Percentiles rank a stretch among this genome's conserved stretches.
phyloP scores from a whole-genome alignment of 129 eudicot genomes.

The Gnaphalium uliginosum region DNA sequence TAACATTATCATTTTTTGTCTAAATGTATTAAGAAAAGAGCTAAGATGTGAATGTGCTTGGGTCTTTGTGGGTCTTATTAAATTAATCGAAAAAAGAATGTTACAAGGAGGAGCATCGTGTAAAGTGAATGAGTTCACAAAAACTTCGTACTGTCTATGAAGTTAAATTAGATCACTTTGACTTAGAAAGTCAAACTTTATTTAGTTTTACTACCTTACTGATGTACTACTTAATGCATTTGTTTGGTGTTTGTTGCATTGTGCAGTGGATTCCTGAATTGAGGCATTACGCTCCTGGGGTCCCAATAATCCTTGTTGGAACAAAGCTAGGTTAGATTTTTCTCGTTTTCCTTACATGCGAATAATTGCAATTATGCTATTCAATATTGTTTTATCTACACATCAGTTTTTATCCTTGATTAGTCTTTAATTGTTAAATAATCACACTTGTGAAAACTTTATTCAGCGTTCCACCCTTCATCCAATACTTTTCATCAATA shows the following conservation, averaged over 20 bases:
- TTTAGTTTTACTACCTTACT: too few species aligned
- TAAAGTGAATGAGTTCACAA: neutral
- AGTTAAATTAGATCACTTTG: neutral
- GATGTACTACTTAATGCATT: neutral
- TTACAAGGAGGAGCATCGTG: neutral
- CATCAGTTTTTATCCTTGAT: neutral
- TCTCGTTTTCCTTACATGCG: neutral
- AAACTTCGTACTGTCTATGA: neutral
- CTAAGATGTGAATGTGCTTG: slow-evolving; percentile 20
- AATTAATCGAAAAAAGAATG: neutral
- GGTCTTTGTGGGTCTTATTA: neutral
- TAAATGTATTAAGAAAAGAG: neutral
- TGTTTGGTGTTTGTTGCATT: slow-evolving; percentile 20
- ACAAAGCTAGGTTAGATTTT: slow-evolving; percentile 73
- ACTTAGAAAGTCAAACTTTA: neutral
- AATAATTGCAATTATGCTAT: neutral
- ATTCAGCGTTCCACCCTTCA: neutral
- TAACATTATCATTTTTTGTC: slow-evolving; percentile 19
- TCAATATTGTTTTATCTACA: neutral
- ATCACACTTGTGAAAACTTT: neutral
- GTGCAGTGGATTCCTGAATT: slow-evolving; percentile 89
- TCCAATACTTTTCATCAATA: neutral
- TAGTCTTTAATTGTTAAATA: neutral
- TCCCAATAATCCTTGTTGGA: slow-evolving; percentile 81
- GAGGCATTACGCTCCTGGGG: slow-evolving; percentile 90